phyloP scores from a whole-genome alignment of 345 rosid species.

The Stellera chamaejasme region DNA sequence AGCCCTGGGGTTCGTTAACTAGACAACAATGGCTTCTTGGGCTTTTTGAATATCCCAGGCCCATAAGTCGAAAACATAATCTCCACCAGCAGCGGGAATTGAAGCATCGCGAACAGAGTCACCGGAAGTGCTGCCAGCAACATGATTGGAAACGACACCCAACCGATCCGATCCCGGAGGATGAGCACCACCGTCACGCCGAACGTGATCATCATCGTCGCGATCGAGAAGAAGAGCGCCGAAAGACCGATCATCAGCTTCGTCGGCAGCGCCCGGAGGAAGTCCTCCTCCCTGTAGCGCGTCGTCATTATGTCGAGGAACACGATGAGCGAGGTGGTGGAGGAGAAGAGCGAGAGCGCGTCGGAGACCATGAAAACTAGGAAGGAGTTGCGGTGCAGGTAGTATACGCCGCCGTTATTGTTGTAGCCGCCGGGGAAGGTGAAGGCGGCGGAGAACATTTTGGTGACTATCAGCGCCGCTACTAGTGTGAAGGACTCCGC shows the following conservation, averaged over 20 bases:
- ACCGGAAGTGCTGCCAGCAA: slow-evolving; percentile 49
- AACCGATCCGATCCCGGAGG: slow-evolving; percentile 17
- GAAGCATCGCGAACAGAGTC: slow-evolving; percentile 48
- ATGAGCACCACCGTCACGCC: slow-evolving; percentile 30
- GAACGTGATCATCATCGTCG: slow-evolving; percentile 58
- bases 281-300: slow-evolving; percentile 44
- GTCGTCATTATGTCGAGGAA: slow-evolving; percentile 53
- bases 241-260: slow-evolving; percentile 55
- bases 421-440: slow-evolving; percentile 39
- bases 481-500: slow-evolving; percentile 47
- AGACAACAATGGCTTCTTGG: slow-evolving; percentile 18
- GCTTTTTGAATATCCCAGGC: slow-evolving; percentile 54
- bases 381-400: slow-evolving; percentile 11
- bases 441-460: slow-evolving; percentile 52
- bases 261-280: slow-evolving; percentile 35
- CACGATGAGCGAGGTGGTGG: slow-evolving; percentile 40
- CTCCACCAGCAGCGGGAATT: slow-evolving; percentile 63
- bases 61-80: slow-evolving; percentile 52
- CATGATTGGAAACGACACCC: slow-evolving; percentile 37
- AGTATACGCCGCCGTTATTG: slow-evolving; percentile 17
- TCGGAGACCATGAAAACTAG: slow-evolving; percentile 35
- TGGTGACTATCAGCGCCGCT: slow-evolving; percentile 48
- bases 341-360: slow-evolving; percentile 39
- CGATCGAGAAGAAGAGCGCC: slow-evolving; percentile 54
- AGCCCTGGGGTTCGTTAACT: background rate